Percentiles rank a stretch among this genome's conserved stretches.
Conservation (phyloP, 495 filamentous ascomycete genomes). For the Neurospora tetraspora region DNA sequence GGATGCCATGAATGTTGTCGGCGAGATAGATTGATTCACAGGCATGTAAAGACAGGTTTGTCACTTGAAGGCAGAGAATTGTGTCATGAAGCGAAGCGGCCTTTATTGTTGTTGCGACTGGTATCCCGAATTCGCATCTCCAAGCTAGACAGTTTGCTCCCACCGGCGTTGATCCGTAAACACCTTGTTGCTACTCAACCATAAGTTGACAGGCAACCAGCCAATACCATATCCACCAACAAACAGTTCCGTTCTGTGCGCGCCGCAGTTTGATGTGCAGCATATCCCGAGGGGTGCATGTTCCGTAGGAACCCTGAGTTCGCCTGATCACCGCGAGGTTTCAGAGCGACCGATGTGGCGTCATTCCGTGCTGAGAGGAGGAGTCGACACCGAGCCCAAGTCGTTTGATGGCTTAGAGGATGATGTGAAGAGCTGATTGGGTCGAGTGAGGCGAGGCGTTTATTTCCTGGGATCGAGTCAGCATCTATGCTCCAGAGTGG, state of each 20-base stretch:
- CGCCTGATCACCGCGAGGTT: conserved; percentile 8
- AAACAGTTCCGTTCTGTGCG: conserved; percentile 5
- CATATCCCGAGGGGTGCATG: conserved; percentile 1
- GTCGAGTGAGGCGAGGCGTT: conserved; percentile 39
- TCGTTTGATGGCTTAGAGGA: conserved; percentile 8
- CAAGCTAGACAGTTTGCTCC: conserved; percentile 15
- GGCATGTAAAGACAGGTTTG: background rate
- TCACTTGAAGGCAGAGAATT: background rate
- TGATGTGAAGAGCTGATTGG: conserved; percentile 19
- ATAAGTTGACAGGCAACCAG: conserved; percentile 18
- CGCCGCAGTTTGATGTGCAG: background rate
- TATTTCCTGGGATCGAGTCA: conserved; percentile 50
- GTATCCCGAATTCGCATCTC: conserved; percentile 11
- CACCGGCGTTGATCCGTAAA: conserved; percentile 11
- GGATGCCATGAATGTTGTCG: background rate
- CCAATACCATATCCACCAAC: conserved; percentile 17
- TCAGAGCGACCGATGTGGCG: conserved; percentile 8
- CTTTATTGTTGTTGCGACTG: background rate
- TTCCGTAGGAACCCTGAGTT: conserved; percentile 9
- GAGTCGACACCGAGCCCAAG: conserved; percentile 8
- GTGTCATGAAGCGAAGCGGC: background rate
- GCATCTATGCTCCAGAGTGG: conserved; percentile 2
- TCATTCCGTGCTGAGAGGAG: conserved; percentile 7
- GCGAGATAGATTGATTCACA: background rate
- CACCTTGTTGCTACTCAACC: conserved; percentile 18